A percentile compares a stretch with the other conserved stretches of the same genome.
These are phyloP conservation scores for Friedmanniomyces simplex DNA, from an alignment of 495 filamentous ascomycete genomes.

Conservation along the genomic window DNA sequence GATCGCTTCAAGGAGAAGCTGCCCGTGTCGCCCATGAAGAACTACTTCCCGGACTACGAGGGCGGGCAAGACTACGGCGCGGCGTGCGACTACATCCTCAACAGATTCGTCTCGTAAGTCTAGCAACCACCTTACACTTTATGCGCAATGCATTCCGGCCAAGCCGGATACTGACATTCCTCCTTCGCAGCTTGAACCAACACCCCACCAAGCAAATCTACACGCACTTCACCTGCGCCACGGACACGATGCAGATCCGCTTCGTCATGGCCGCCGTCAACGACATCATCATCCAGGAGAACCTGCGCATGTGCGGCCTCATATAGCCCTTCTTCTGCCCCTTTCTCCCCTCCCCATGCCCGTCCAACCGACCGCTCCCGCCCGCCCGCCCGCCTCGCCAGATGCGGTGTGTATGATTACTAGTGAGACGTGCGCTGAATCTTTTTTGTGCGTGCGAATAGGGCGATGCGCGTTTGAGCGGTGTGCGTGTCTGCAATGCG, in stretches of 20 bases:
- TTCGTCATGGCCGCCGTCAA: slow-evolving; percentile 99
- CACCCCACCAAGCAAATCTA: slow-evolving; percentile 99
- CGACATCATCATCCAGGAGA: slow-evolving; percentile 99
- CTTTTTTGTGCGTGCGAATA: too few relatives aligned
- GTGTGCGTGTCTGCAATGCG: too few relatives aligned
- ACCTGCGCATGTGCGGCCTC: slow-evolving; percentile 92
- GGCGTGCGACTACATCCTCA: slow-evolving; percentile 94
- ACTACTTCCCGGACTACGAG: slow-evolving; percentile 99
- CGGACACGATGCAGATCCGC: slow-evolving; percentile 89
- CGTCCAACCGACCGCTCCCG: too few relatives aligned
- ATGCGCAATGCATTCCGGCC: too few relatives aligned
- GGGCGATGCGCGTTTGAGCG: too few relatives aligned
- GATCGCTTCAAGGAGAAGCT: slow-evolving; percentile 99
- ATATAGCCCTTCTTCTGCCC: too few relatives aligned
- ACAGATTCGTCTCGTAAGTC: slow-evolving; percentile 71
- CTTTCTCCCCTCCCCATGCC: too few relatives aligned
- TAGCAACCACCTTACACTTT: background rate
- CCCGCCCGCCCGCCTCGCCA: too few relatives aligned
- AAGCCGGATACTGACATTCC: slow-evolving; percentile 12
- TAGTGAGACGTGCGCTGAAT: too few relatives aligned
- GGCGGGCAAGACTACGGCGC: slow-evolving; percentile 83
- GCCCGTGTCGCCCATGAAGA: slow-evolving; percentile 98
- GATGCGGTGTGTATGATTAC: too few relatives aligned
- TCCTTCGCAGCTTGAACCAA: slow-evolving; percentile 69
- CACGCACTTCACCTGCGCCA: slow-evolving; percentile 98